These are phyloP conservation scores for Daldinia decipiens DNA, from an alignment of 495 filamentous ascomycete genomes.

Conservation along the genomic window DNA sequence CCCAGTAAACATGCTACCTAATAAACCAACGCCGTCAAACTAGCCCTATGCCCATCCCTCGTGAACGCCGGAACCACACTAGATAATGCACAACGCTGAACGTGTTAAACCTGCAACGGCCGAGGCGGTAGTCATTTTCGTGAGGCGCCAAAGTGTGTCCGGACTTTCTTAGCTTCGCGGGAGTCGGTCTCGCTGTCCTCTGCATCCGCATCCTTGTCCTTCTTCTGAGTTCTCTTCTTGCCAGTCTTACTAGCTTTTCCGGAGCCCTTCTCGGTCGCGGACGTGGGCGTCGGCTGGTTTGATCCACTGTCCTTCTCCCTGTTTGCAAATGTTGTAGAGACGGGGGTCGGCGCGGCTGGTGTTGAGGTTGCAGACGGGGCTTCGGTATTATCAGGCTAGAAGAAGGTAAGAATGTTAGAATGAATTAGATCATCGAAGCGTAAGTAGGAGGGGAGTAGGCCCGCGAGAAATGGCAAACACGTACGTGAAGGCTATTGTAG, in stretches of 20 bases:
- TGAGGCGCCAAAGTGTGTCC: conserved; percentile 61
- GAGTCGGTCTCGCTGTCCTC: conserved; percentile 65
- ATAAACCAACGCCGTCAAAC: conserved; percentile 20
- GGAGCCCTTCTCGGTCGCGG: conserved; percentile 51
- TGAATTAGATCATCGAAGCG: background rate
- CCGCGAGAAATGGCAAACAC: conserved; percentile 18
- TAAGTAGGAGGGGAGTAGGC: background rate
- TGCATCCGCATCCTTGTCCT: conserved; percentile 49
- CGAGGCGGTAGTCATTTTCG: conserved; percentile 53
- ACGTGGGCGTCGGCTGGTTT: conserved; percentile 58
- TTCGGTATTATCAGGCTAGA: conserved; percentile 54
- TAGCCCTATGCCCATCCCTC: background rate
- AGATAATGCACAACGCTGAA: background rate
- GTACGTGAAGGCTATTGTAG: conserved; percentile 59
- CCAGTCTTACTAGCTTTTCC: conserved; percentile 39
- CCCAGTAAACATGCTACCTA: background rate
- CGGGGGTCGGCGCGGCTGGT: conserved; percentile 59
- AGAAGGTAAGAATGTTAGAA: conserved; percentile 34
- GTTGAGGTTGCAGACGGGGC: conserved; percentile 51
- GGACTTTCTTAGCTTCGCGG: conserved; percentile 60
- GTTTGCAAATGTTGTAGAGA: conserved; percentile 57
- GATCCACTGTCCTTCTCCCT: conserved; percentile 51
- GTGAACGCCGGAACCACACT: conserved; percentile 17
- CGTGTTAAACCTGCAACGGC: background rate
- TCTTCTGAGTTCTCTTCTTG: conserved; percentile 51